These are phyloP conservation scores for Elsinoe arachidis DNA, from an alignment of 2,329 filamentous ascomycete genomes.

Conservation along the genomic window DNA sequence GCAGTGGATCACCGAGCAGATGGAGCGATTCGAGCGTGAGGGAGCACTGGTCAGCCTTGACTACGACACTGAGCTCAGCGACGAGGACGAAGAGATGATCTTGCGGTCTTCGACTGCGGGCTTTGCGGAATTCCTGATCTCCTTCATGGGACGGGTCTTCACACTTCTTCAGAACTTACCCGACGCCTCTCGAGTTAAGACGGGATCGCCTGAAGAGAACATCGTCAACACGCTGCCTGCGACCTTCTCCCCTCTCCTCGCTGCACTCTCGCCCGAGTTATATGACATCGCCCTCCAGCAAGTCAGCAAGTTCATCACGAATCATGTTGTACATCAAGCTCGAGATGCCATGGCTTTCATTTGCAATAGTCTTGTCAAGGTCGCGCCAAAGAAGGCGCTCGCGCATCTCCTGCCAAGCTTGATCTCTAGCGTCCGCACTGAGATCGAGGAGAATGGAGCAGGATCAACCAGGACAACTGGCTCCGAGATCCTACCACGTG, in stretches of 20 bases:
- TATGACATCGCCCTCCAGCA: slow-evolving; percentile 90
- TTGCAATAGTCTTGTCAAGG: slow-evolving; percentile 90
- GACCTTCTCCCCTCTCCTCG: slow-evolving; percentile 81
- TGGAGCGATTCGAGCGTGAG: slow-evolving; percentile 85
- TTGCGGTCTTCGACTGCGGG: slow-evolving; percentile 89
- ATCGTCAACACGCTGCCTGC: slow-evolving; percentile 93
- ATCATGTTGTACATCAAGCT: slow-evolving; percentile 93
- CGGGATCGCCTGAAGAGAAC: slow-evolving; percentile 89
- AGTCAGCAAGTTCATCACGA: slow-evolving; percentile 80
- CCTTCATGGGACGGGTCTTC: slow-evolving; percentile 88
- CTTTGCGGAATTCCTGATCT: slow-evolving; percentile 84
- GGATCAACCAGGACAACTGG: slow-evolving; percentile 91
- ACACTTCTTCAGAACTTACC: slow-evolving; percentile 91
- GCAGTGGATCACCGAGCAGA: slow-evolving; percentile 88
- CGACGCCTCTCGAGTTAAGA: slow-evolving; percentile 77
- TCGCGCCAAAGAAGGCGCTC: slow-evolving; percentile 85
- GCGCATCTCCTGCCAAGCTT: slow-evolving; percentile 86
- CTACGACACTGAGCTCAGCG: slow-evolving; percentile 71
- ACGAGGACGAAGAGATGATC: slow-evolving; percentile 80
- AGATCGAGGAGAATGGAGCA: slow-evolving; percentile 94
- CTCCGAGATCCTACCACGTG: slow-evolving; percentile 83
- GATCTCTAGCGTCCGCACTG: slow-evolving; percentile 82
- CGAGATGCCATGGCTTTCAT: slow-evolving; percentile 98
- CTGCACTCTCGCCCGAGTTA: slow-evolving; percentile 82
- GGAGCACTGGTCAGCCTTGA: slow-evolving; percentile 78